phyloP scores from a whole-genome alignment of 495 filamentous ascomycete genomes.

The Melanomma pulvis-pyrius region DNA sequence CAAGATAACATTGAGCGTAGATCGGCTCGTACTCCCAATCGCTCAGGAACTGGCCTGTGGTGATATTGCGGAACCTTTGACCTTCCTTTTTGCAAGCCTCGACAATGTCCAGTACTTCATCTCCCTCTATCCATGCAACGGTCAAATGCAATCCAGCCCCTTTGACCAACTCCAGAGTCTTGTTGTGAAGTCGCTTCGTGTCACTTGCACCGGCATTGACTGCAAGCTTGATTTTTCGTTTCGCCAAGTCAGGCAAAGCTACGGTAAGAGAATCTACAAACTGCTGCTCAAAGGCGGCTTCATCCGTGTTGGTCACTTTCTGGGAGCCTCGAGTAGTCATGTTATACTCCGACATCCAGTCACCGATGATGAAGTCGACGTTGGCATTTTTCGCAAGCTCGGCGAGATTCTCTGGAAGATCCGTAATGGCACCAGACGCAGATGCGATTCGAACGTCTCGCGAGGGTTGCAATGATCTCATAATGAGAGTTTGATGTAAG shows the following conservation, averaged over 20 bases:
- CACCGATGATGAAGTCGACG: conserved; percentile 19
- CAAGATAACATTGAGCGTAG: conserved; percentile 18
- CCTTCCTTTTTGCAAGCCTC: conserved; percentile 21
- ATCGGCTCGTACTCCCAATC: conserved; percentile 17
- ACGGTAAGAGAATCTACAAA: conserved; percentile 28
- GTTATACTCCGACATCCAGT: conserved; percentile 23
- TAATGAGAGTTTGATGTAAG: no score
- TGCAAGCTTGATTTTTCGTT: no score
- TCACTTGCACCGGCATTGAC: no score
- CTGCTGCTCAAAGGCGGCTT: neutral
- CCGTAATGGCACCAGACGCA: conserved; percentile 17
- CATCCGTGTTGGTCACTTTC: neutral
- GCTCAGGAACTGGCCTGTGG: conserved; percentile 5
- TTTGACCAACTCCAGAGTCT: no score
- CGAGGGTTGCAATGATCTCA: no score
- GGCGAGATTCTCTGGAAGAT: conserved; percentile 1
- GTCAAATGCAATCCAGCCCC: no score
- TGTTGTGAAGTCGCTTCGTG: no score
- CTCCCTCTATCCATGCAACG: conserved; percentile 41
- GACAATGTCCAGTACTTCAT: conserved; percentile 32
- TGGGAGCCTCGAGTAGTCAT: conserved; percentile 17
- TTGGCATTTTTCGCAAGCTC: conserved; percentile 7
- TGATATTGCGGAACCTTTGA: conserved; percentile 21
- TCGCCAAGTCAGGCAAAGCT: no score
- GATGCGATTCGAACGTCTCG: conserved; percentile 15